Evolutionary conservation across 2,329 filamentous ascomycete species (phyloP).

Genomic region (Calonectria pseudoreteaudii): DNA sequence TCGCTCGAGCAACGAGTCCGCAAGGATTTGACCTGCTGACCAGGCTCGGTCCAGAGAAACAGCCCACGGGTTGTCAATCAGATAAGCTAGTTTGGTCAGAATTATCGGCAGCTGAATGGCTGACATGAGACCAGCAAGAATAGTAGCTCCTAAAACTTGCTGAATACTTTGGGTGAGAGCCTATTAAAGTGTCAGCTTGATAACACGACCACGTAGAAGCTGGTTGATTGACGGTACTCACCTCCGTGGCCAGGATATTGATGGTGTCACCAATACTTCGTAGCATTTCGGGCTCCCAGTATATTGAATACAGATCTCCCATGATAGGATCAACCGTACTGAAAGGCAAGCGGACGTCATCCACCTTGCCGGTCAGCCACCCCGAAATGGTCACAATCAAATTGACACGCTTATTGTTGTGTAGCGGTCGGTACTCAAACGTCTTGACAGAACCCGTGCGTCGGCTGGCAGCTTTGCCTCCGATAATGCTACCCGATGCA

Average conservation of each 20-base stretch:
- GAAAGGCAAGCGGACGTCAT: slow-evolving; percentile 94
- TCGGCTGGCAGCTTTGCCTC: slow-evolving; percentile 84
- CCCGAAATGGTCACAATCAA: slow-evolving; percentile 94
- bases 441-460: slow-evolving; percentile 93
- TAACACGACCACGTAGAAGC: background rate
- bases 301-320: slow-evolving; percentile 96
- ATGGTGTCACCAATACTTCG: slow-evolving; percentile 98
- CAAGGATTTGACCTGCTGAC: slow-evolving; percentile 89
- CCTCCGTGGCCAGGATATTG: slow-evolving; percentile 97
- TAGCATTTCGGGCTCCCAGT: slow-evolving; percentile 99
- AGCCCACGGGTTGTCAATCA: slow-evolving; percentile 98
- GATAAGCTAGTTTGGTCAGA: slow-evolving; percentile 91
- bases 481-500: slow-evolving; percentile 87
- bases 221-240: slow-evolving; percentile 56
- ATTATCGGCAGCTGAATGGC: slow-evolving; percentile 93
- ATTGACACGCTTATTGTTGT: slow-evolving; percentile 98
- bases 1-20: slow-evolving; percentile 91
- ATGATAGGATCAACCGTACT: slow-evolving; percentile 97
- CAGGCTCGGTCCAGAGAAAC: slow-evolving; percentile 94
- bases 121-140: slow-evolving; percentile 90
- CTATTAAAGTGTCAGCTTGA: slow-evolving; percentile 55
- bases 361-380: slow-evolving; percentile 98
- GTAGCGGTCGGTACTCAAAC: slow-evolving; percentile 94
- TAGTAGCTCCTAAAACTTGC: slow-evolving; percentile 91
- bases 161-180: slow-evolving; percentile 96